Percentiles rank a stretch among this genome's conserved stretches.
Evolutionary conservation across 1,139 yeast genomes (phyloP).

Genomic region (Zhuliangozyma parablackwelliae): DNA sequence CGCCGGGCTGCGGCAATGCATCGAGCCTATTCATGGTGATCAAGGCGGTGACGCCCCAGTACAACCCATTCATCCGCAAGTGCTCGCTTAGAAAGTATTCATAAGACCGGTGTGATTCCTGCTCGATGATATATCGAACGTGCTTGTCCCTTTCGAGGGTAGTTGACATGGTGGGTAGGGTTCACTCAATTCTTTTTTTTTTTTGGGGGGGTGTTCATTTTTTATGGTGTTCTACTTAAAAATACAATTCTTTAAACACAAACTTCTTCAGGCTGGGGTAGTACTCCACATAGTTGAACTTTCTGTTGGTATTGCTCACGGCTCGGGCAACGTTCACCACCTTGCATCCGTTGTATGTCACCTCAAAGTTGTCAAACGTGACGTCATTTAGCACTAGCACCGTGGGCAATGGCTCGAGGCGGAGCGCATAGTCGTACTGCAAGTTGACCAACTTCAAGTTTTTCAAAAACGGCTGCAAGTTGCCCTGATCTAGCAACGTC

Average conservation of each 20-base stretch:
- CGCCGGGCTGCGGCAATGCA: constrained; percentile 55
- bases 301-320: constrained; percentile 38
- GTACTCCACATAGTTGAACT: constrained; percentile 68
- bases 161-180: not conserved
- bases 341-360: constrained; percentile 78
- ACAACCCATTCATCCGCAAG: constrained; percentile 81
- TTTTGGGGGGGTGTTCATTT: too few relatives aligned
- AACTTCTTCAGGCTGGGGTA: constrained; percentile 52
- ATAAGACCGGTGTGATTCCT: constrained; percentile 40
- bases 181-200: too few relatives aligned
- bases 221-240: not conserved
- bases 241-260: constrained; percentile 41
- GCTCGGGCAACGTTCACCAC: constrained; percentile 70
- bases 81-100: constrained; percentile 93
- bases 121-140: constrained; percentile 31
- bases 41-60: constrained; percentile 90
- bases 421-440: constrained; percentile 63
- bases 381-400: constrained; percentile 63
- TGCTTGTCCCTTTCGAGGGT: constrained; percentile 22
- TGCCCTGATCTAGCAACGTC: constrained; percentile 83
- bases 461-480: constrained; percentile 71
- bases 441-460: constrained; percentile 62
- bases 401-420: constrained; percentile 78
- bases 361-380: constrained; percentile 65
- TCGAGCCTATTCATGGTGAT: constrained; percentile 51